phyloP scores from a whole-genome alignment of 2,329 filamentous ascomycete species.

The Colletotrichum sp. region DNA sequence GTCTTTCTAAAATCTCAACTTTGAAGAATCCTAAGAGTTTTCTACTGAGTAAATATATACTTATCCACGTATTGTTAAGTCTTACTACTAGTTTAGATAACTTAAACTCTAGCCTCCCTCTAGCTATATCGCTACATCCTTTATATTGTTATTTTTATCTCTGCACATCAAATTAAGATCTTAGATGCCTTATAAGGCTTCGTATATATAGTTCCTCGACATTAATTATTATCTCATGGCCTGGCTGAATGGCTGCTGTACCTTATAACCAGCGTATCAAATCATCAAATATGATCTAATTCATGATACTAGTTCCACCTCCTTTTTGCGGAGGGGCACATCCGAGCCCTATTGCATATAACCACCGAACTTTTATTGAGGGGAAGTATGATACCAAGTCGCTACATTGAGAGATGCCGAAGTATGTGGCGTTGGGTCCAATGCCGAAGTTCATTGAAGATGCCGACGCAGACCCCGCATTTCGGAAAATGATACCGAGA shows the following conservation, averaged over 20 bases:
- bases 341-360: background rate
- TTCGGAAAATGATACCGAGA: background rate
- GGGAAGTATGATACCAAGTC: background rate
- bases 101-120: background rate
- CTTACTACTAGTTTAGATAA: background rate
- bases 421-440: background rate
- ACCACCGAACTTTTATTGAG: too few species aligned
- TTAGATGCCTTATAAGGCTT: background rate
- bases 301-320: background rate
- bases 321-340: background rate
- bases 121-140: background rate
- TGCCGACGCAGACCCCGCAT: background rate
- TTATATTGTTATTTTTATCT: too few species aligned
- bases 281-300: background rate
- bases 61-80: too few species aligned
- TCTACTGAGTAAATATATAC: too few species aligned
- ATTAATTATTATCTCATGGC: background rate
- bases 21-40: too few species aligned
- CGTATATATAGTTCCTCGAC: accelerated
- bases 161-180: accelerated
- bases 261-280: background rate
- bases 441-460: background rate
- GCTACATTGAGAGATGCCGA: background rate
- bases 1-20: too few species aligned
- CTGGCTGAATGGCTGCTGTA: accelerated